These are phyloP conservation scores for Talaromyces sp. DNA, from an alignment of 2,329 filamentous ascomycete species.

Conservation along the genomic window DNA sequence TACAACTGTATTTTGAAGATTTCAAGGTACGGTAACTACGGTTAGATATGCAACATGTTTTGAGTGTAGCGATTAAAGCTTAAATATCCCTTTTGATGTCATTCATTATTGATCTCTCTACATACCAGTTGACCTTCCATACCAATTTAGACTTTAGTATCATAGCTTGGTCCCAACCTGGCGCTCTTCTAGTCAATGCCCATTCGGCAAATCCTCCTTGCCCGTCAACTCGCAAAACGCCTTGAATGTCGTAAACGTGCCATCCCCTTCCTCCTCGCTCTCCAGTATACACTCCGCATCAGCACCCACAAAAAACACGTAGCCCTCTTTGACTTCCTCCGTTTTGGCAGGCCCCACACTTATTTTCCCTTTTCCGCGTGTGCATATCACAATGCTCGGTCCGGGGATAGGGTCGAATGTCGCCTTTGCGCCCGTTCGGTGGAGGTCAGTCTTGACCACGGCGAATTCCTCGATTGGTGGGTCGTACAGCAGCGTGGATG, in stretches of 20 bases:
- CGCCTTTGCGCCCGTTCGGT: conserved; percentile 66
- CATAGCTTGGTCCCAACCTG: not conserved
- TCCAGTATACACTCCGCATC: conserved; percentile 79
- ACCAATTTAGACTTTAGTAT: not conserved
- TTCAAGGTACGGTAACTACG: too few species aligned
- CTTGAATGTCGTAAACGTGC: conserved; percentile 82
- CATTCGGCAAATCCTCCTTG: conserved; percentile 35
- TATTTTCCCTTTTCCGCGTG: conserved; percentile 74
- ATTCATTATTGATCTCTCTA: not conserved
- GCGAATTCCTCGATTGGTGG: conserved; percentile 96
- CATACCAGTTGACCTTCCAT: not conserved
- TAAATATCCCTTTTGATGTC: too few species aligned
- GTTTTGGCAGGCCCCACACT: conserved; percentile 71
- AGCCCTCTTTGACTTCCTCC: conserved; percentile 67
- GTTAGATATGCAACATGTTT: too few species aligned
- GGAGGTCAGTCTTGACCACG: conserved; percentile 75
- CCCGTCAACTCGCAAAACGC: conserved; percentile 81
- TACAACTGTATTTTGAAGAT: too few species aligned
- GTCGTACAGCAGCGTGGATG: conserved; percentile 73
- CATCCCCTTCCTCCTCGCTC: conserved; percentile 56
- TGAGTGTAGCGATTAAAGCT: too few species aligned
- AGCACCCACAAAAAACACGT: conserved; percentile 80
- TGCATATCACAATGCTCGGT: conserved; percentile 90
- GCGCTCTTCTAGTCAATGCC: conserved; percentile 19
- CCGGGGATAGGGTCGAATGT: conserved; percentile 85